A percentile compares a stretch with the other conserved stretches of the same genome.
phyloP scores from a whole-genome alignment of 1,139 yeast species.

The Diutina neorugosa region DNA sequence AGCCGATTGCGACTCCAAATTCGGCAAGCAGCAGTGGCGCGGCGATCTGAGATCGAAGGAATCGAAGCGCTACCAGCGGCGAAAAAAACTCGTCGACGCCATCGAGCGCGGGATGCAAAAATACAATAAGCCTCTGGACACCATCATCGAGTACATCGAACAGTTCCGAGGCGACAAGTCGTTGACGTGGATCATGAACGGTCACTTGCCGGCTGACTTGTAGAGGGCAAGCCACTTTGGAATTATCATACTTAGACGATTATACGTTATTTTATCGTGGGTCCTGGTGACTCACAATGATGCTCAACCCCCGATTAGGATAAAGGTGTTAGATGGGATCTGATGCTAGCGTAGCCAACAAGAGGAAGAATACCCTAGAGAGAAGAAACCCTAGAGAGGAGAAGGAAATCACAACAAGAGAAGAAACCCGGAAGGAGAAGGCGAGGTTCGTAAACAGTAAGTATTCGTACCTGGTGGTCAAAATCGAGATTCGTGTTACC shows the following conservation, averaged over 20 bases:
- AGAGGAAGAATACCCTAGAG: too few species aligned
- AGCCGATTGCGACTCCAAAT: conserved; percentile 31
- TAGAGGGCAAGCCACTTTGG: not conserved
- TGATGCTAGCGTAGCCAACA: too few species aligned
- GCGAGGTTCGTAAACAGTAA: too few species aligned
- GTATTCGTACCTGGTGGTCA: too few species aligned
- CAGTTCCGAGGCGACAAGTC: conserved; percentile 32
- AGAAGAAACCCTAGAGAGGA: too few species aligned
- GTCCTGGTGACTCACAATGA: not conserved
- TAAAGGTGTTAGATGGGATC: too few species aligned
- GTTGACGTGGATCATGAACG: conserved; percentile 40
- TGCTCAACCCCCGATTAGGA: too few species aligned
- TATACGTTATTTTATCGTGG: not conserved
- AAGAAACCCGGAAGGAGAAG: too few species aligned
- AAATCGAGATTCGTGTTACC: too few species aligned
- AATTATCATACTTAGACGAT: not conserved
- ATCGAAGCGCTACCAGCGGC: conserved; percentile 31
- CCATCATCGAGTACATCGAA: conserved; percentile 30
- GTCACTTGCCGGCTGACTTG: conserved; percentile 21
- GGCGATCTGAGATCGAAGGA: conserved; percentile 39
- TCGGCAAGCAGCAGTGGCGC: conserved; percentile 36
- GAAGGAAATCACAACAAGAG: too few species aligned
- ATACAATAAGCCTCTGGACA: conserved; percentile 31
- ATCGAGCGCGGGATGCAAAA: conserved; percentile 30
- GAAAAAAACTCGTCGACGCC: conserved; percentile 35